Evolutionary conservation across 345 rosid genomes (phyloP).

Genomic region (Microthlaspi erraticum): DNA sequence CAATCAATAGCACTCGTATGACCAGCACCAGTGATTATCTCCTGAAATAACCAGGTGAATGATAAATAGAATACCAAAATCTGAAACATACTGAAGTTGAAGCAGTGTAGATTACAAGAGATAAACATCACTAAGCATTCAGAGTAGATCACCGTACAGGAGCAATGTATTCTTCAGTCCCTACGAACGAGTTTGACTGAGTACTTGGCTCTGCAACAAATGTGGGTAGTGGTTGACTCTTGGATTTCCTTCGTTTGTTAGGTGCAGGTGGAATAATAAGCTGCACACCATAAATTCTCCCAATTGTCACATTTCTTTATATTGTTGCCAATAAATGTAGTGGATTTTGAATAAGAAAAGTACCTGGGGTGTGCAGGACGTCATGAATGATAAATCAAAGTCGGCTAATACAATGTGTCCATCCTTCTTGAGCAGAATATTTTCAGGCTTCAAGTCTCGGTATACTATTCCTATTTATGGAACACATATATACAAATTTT

Average conservation of each 20-base stretch:
- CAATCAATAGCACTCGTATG: constrained; percentile 93
- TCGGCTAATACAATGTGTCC: constrained; percentile 87
- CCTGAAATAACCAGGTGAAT: constrained; percentile 57
- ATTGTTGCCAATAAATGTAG: background rate
- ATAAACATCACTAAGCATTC: constrained; percentile 23
- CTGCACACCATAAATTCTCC: constrained; percentile 46
- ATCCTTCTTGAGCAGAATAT: constrained; percentile 80
- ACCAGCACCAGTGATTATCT: constrained; percentile 88
- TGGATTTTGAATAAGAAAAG: constrained; percentile 8
- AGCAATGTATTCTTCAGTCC: constrained; percentile 97
- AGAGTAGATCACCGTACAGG: constrained; percentile 64
- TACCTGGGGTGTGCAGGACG: constrained; percentile 80
- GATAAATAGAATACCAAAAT: constrained; percentile 11
- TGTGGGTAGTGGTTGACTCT: constrained; percentile 69
- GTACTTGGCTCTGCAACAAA: constrained; percentile 88
- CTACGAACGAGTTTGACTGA: constrained; percentile 90
- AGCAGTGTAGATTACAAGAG: background rate
- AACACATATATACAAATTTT: constrained; percentile 25
- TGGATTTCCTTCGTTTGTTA: constrained; percentile 66
- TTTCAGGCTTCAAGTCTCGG: constrained; percentile 97
- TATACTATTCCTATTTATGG: constrained; percentile 74
- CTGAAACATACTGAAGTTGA: constrained; percentile 3
- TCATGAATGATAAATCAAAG: constrained; percentile 90
- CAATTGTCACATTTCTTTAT: constrained; percentile 8
- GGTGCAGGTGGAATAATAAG: constrained; percentile 60